Base-by-base conservation (phyloP, 805 yeast genomes). In the Metschnikowia lunata region DNA sequence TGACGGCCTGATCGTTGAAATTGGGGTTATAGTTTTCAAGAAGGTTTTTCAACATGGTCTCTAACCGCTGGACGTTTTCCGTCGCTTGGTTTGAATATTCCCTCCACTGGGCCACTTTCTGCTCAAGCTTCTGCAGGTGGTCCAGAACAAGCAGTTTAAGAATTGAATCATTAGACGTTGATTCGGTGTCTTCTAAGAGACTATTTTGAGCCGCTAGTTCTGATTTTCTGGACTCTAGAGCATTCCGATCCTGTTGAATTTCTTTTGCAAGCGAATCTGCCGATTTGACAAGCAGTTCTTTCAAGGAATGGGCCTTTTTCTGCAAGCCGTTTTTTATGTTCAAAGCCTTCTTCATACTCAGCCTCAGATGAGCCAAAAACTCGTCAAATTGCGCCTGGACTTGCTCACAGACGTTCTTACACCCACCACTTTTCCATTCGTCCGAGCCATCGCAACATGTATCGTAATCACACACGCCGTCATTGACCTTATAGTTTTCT, bases 361-460 rank as follows among this genome's bases (percentile, higher is more conserved):
- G 26, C 32, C 28, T 30, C 30, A 36, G 37, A 12, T 34, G 7
- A 6, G 14, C 26, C 28, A 43, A 14, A 26, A 39, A 39, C 14
- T 42, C 36, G 6, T 43, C 51, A 48, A 71, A 72, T 40, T 67
- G 74, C 0, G 55, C 56, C 23, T 71, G 67, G 43, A 85, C 75
- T 46, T 75, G 74, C 1, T 55, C 57, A 58, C 93, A 85, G 32
- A 64, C 69, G 51, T 78, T 69, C 5, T 78, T 76, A 60, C 95
- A 88, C 3, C 39, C 27, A 1, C 66, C 68, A 7, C 58, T 52
- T 26, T 53, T n/a, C 42, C 66, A 61, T 61, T 93, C 99, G 64
- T 93, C 99, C 1, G 88, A 76, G 8, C 99, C 98, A 65, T 93
- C 99, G 64, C 99, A 93, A 63, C 99, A 93, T 9, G 73, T 42